A percentile compares a stretch with the other conserved stretches of the same genome.
Conservation (phyloP, 805 yeast genomes). For the Cyberlindnera subsufficiens region DNA sequence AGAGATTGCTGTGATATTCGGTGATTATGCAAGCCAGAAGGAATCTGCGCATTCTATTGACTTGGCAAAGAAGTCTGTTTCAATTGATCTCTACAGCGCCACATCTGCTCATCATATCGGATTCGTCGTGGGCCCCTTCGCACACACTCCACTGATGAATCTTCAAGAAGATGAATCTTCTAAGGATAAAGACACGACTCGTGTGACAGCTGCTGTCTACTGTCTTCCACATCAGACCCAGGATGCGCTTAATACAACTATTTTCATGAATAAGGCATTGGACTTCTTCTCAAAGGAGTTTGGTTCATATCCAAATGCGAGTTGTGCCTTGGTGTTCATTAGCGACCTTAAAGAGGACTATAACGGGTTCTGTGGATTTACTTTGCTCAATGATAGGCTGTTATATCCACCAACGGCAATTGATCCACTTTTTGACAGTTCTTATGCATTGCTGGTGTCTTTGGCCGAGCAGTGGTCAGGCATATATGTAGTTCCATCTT, state of each 20-base stretch:
- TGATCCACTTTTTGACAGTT: conserved; percentile 70
- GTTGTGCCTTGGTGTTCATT: conserved; percentile 74
- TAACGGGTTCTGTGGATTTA: conserved; percentile 70
- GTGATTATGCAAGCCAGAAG: conserved; percentile 59
- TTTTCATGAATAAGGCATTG: conserved; percentile 70
- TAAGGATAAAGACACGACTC: conserved; percentile 31
- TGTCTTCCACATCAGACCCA: conserved; percentile 53
- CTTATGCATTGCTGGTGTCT: conserved; percentile 63
- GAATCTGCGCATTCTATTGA: conserved; percentile 76
- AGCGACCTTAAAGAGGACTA: conserved; percentile 43
- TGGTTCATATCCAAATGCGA: conserved; percentile 88
- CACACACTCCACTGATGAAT: conserved; percentile 49
- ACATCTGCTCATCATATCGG: conserved; percentile 93
- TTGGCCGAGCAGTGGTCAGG: conserved; percentile 92
- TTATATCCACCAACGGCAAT: conserved; percentile 69
- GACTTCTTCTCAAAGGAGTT: conserved; percentile 82
- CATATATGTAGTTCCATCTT: conserved; percentile 77
- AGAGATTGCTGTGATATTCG: conserved; percentile 62
- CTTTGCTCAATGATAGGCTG: conserved; percentile 52
- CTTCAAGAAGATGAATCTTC: conserved; percentile 28
- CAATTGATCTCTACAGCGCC: conserved; percentile 73
- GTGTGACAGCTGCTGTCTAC: conserved; percentile 56
- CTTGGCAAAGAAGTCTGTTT: conserved; percentile 63
- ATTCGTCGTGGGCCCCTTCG: conserved; percentile 90
- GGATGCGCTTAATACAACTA: conserved; percentile 63